These are phyloP conservation scores for Trifolium repens DNA, from an alignment of 306 rosid species.

Conservation along the genomic window DNA sequence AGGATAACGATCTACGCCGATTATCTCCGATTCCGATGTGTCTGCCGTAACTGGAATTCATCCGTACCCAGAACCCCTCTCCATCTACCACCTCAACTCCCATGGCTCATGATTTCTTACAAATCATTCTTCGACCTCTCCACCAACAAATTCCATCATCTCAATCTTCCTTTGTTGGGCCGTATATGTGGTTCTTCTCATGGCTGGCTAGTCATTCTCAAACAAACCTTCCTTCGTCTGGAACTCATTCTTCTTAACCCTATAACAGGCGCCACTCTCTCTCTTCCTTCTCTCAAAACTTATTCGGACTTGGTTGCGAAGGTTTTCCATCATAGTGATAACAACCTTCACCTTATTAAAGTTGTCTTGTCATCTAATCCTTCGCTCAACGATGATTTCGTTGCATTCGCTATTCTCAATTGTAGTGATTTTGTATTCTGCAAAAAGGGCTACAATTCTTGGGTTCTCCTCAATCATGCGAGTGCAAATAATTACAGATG, in stretches of 20 bases:
- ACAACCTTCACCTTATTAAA: slow-evolving; percentile 56
- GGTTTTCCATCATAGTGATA: slow-evolving; percentile 54
- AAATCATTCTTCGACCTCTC: slow-evolving; percentile 58
- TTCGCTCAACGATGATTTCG: slow-evolving; percentile 10
- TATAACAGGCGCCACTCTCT: not conserved
- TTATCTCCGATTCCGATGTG: not conserved
- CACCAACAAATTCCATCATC: slow-evolving; percentile 51
- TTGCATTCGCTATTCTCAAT: slow-evolving; percentile 58
- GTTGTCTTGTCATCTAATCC: slow-evolving; percentile 62
- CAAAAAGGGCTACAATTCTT: slow-evolving; percentile 48
- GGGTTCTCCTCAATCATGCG: slow-evolving; percentile 38
- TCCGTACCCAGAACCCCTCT: not conserved
- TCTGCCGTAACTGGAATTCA: not conserved
- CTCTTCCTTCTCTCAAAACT: slow-evolving; percentile 4
- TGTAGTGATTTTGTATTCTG: slow-evolving; percentile 47
- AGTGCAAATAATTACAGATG: not conserved
- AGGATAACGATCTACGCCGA: not conserved
- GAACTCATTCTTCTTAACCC: not conserved
- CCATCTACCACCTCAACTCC: slow-evolving; percentile 69
- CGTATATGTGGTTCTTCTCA: slow-evolving; percentile 46
- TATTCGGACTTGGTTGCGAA: slow-evolving; percentile 35
- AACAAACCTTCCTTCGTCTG: slow-evolving; percentile 45
- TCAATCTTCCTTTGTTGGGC: slow-evolving; percentile 57
- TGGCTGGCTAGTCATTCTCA: slow-evolving; percentile 65
- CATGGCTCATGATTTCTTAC: slow-evolving; percentile 67